Conservation (phyloP, 2,329 filamentous ascomycete genomes). For the Xylaria polymorpha region DNA sequence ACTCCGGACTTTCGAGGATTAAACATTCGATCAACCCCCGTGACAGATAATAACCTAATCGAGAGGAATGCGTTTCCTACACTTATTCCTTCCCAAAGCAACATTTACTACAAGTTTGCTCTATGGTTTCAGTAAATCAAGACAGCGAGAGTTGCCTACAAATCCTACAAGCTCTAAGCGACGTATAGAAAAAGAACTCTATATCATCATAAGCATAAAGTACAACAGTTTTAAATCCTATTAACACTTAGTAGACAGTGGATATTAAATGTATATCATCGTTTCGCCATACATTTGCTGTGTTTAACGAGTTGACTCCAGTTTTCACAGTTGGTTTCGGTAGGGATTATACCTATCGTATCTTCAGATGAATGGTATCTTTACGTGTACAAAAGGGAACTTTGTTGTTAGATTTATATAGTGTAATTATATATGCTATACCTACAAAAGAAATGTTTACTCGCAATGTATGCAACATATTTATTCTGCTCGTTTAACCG, state of each 20-base stretch:
- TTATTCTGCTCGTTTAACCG: no score
- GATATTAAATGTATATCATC: neutral
- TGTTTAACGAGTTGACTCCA: neutral
- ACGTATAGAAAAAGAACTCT: neutral
- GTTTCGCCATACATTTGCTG: neutral
- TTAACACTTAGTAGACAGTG: neutral
- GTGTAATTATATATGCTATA: neutral
- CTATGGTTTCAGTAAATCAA: neutral
- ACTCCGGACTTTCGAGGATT: neutral
- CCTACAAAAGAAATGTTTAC: neutral
- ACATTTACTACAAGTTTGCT: neutral
- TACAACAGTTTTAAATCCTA: neutral
- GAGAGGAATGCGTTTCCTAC: neutral
- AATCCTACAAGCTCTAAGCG: neutral
- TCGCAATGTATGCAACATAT: no score
- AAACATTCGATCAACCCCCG: constrained; percentile 6
- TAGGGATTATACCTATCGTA: no score
- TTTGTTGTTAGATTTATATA: neutral
- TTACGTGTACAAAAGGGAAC: neutral
- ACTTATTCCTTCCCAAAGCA: neutral
- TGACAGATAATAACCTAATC: neutral
- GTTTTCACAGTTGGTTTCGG: neutral
- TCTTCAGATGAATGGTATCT: neutral
- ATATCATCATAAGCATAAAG: neutral
- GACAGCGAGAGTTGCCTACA: neutral